These are phyloP conservation scores for Scheffersomyces illinoinensis DNA, from an alignment of 1,139 yeast species.

Conservation along the genomic window DNA sequence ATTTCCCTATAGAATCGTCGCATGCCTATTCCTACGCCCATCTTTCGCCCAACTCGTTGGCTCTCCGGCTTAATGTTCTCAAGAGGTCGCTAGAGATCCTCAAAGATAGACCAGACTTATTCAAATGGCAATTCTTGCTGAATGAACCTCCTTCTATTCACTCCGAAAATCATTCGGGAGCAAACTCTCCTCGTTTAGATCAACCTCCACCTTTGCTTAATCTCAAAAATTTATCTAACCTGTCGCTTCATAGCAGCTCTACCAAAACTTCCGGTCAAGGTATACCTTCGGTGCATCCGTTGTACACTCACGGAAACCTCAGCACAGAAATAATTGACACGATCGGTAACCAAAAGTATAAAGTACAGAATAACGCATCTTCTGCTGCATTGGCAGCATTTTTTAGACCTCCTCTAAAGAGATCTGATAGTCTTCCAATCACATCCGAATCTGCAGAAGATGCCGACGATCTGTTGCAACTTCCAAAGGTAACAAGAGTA, in stretches of 20 bases:
- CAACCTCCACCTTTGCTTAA: not conserved
- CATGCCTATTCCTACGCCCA: constrained; percentile 87
- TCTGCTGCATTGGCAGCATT: constrained; percentile 66
- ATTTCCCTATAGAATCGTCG: constrained; percentile 76
- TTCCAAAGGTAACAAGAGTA: not conserved
- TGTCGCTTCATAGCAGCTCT: not conserved
- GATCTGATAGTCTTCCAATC: constrained; percentile 41
- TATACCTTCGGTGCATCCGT: not conserved
- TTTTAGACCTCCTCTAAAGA: constrained; percentile 41
- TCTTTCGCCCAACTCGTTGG: constrained; percentile 75
- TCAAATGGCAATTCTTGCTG: constrained; percentile 25
- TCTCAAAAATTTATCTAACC: not conserved
- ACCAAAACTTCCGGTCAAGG: not conserved
- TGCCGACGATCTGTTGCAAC: not conserved
- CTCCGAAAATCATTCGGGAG: not conserved
- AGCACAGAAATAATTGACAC: not conserved
- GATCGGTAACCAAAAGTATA: constrained; percentile 8
- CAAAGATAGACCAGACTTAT: constrained; percentile 59
- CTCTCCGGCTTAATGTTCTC: constrained; percentile 71
- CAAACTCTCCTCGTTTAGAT: not conserved
- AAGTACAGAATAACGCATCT: constrained; percentile 53
- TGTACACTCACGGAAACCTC: not conserved
- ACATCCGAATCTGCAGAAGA: constrained; percentile 2
- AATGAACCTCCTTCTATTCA: not conserved
- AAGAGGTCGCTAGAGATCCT: constrained; percentile 75